Percentiles rank a stretch among this genome's conserved stretches.
Evolutionary conservation across 345 rosid species (phyloP).

Genomic region (Heritiera littoralis): DNA sequence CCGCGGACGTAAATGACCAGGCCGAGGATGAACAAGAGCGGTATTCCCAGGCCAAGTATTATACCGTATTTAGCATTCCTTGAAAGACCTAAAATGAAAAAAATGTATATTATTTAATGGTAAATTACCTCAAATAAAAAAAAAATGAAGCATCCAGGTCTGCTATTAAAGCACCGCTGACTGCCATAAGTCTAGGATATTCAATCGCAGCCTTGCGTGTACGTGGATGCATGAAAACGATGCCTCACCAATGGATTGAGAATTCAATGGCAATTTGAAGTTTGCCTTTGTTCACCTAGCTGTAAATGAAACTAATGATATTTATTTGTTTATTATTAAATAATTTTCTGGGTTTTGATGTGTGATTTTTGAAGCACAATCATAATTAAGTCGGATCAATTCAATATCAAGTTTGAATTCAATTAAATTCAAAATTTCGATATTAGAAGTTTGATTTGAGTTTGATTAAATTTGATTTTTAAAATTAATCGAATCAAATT

Average conservation of each 20-base stretch:
- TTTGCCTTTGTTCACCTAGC: neutral
- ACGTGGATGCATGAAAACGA: neutral
- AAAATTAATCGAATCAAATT: no score
- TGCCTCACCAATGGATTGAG: neutral
- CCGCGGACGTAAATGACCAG: neutral
- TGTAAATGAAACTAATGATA: no score
- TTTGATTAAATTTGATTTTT: no score
- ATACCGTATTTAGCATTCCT: slow-evolving; percentile 14
- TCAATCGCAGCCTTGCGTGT: neutral
- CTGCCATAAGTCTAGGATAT: neutral
- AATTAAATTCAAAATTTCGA: no score
- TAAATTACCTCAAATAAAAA: neutral
- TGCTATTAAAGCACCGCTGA: neutral
- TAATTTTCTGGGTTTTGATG: no score
- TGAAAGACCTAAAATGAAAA: slow-evolving; percentile 12
- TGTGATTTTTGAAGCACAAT: neutral
- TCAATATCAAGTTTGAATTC: no score
- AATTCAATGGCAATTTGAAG: neutral
- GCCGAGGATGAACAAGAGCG: slow-evolving; percentile 2
- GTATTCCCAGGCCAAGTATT: slow-evolving; percentile 9
- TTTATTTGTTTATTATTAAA: neutral
- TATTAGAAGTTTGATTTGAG: no score
- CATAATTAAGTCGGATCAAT: no score
- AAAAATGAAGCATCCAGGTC: neutral
- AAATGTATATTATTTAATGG: no score